Evolutionary conservation across 169 alveolate species (phyloP).

Genomic region (Babesia caballi): DNA sequence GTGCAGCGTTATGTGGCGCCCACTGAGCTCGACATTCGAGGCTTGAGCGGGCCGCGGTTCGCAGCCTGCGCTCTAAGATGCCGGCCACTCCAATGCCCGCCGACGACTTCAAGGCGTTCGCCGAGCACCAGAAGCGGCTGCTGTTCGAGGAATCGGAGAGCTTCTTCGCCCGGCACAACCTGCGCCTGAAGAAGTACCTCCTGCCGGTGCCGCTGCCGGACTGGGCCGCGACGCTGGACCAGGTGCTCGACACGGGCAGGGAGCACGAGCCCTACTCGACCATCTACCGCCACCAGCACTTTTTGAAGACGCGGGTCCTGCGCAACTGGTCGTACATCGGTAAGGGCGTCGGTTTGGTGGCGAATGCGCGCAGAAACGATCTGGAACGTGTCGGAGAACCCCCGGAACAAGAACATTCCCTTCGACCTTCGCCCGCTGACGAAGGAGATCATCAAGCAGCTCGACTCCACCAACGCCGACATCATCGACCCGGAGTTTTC

Average conservation of each 20-base stretch:
- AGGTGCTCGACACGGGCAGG: conserved; percentile 59
- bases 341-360: background rate
- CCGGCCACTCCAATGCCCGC: conserved; percentile 42
- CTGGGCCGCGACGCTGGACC: conserved; percentile 60
- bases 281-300: conserved; percentile 72
- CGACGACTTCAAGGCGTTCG: conserved; percentile 53
- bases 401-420: conserved; percentile 74
- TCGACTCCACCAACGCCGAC: conserved; percentile 70
- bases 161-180: conserved; percentile 49
- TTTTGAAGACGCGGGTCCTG: conserved; percentile 69
- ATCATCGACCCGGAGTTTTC: conserved; percentile 72
- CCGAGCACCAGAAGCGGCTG: conserved; percentile 46
- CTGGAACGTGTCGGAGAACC: conserved; percentile 51
- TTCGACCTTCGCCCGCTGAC: conserved; percentile 74
- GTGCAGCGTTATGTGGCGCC: background rate
- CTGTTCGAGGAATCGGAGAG: conserved; percentile 51
- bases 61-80: conserved; percentile 51
- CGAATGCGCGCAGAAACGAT: conserved; percentile 34
- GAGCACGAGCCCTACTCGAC: conserved; percentile 63
- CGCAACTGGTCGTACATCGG: conserved; percentile 76
- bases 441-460: conserved; percentile 62
- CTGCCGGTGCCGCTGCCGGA: conserved; percentile 55
- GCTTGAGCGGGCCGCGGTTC: background rate
- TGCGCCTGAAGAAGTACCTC: conserved; percentile 46
- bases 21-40: background rate